phyloP scores from a whole-genome alignment of 129 eudicot genomes.

The Erigeron canadensis region DNA sequence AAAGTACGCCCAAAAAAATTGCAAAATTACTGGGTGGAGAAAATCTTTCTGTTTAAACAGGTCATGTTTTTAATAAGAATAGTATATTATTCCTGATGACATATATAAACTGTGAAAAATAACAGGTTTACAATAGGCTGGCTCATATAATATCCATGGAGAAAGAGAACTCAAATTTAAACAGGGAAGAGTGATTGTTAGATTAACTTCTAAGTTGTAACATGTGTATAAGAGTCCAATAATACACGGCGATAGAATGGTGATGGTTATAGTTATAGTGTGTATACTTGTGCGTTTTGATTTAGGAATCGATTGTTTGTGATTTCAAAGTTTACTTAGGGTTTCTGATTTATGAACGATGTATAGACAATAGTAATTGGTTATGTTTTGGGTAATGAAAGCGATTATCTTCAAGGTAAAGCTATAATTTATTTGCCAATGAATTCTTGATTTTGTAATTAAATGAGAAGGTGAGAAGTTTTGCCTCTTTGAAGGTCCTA shows the following conservation, averaged over 20 bases:
- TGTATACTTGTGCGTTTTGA: neutral
- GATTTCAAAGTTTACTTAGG: too few species aligned
- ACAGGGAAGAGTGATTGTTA: conserved; percentile 36
- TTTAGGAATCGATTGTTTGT: too few species aligned
- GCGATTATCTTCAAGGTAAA: too few species aligned
- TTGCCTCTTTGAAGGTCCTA: too few species aligned
- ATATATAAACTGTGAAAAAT: conserved; percentile 13
- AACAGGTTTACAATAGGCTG: conserved; percentile 80
- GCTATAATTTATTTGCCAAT: too few species aligned
- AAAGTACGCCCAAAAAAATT: neutral
- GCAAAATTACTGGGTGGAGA: neutral
- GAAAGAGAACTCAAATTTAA: conserved; percentile 73
- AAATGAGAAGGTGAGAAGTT: too few species aligned
- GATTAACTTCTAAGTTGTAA: conserved; percentile 10
- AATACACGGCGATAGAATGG: too few species aligned
- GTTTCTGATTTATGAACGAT: too few species aligned
- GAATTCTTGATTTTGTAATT: too few species aligned
- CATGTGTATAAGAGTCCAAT: conserved; percentile 6
- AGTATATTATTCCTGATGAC: neutral
- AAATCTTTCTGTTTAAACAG: neutral
- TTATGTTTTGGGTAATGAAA: too few species aligned
- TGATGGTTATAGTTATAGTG: too few species aligned
- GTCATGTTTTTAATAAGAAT: neutral
- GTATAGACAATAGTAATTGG: too few species aligned
- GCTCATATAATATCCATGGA: conserved; percentile 79